Base-by-base conservation (phyloP, 345 rosid genomes). In the Rhodomyrtus tomentosa region DNA sequence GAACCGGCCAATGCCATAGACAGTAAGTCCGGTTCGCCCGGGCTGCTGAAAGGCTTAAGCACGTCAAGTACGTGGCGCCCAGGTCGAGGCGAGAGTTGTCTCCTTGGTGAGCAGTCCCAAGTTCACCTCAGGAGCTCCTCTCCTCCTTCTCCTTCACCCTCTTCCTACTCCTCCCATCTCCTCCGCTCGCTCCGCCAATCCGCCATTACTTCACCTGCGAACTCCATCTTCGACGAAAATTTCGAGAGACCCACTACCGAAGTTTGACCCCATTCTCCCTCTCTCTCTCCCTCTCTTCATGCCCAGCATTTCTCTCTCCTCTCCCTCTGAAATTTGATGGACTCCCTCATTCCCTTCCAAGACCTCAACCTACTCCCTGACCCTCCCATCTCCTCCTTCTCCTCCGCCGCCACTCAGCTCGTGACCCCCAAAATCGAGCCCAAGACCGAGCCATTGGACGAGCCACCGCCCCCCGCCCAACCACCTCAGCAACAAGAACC, bases 401-500 rank as follows among this genome's bases (percentile, higher is more conserved):
- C 82, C 48, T 5, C 86, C 82, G 14, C 89, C 84, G 16, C 88
- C 81, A 24, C 87, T n/a, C 88, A 10, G 85, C 84, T 27, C 88
- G 72, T n/a, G 88, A n/a, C 50, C 68, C 58, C 83, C 81, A 84
- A 84, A 73, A 38, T 84, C 48, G 92, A 90, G 80, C 94, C 94
- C 13, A 92, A 94, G 81, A 52, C 88, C 3, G 98, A 96, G 80
- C 97, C 95, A 4, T 32, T 90, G 9, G 93, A 93, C 40, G 89
- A 87, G 50, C 21, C 74, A 81, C 14, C 84, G 22, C 84, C 90
- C 18, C 52, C 85, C 83, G 25, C 89, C 89, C 90, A 85, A 84
- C 20, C 20, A 55, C 91, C 27, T 50, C 38, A 25, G 45, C 54
- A 81, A 32, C 81, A 50, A 16, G n/a, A 40, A 2, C 20, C 52